A percentile compares a stretch with the other conserved stretches of the same genome.
Evolutionary conservation across 2,329 filamentous ascomycete genomes (phyloP).

Genomic region (Fonsecaea monophora): DNA sequence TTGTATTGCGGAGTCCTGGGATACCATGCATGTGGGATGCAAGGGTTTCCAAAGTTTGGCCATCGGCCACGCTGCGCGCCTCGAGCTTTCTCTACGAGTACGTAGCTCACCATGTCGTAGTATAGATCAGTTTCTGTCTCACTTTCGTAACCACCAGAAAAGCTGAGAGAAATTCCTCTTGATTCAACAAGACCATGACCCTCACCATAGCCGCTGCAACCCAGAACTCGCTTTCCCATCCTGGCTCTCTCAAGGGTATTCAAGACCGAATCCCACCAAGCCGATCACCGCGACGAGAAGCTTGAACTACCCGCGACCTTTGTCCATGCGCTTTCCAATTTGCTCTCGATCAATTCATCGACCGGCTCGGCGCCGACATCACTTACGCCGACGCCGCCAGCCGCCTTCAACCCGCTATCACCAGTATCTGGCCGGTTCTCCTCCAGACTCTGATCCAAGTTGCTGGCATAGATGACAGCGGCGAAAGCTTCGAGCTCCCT

Average conservation of each 20-base stretch:
- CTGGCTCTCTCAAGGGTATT: neutral
- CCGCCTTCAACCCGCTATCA: constrained; percentile 30
- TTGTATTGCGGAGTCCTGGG: neutral
- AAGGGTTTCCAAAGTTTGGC: neutral
- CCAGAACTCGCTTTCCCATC: neutral
- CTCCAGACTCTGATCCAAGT: constrained; percentile 47
- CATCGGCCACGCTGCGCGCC: neutral
- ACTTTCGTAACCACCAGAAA: neutral
- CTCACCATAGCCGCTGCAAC: neutral
- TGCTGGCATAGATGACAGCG: constrained; percentile 58
- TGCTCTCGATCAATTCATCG: constrained; percentile 39
- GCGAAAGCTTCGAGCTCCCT: constrained; percentile 58
- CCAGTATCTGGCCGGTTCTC: constrained; percentile 23
- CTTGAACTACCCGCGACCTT: constrained; percentile 35
- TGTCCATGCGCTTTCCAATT: constrained; percentile 40
- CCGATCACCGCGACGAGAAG: constrained; percentile 28
- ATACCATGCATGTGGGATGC: neutral
- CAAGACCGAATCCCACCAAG: neutral
- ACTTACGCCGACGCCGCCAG: constrained; percentile 33
- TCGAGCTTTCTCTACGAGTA: neutral
- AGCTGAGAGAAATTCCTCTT: neutral
- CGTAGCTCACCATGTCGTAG: neutral
- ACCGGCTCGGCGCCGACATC: constrained; percentile 31
- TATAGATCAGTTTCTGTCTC: neutral
- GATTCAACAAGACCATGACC: neutral